Conservation (phyloP, 805 yeast species). For the Metschnikowia proteae region DNA sequence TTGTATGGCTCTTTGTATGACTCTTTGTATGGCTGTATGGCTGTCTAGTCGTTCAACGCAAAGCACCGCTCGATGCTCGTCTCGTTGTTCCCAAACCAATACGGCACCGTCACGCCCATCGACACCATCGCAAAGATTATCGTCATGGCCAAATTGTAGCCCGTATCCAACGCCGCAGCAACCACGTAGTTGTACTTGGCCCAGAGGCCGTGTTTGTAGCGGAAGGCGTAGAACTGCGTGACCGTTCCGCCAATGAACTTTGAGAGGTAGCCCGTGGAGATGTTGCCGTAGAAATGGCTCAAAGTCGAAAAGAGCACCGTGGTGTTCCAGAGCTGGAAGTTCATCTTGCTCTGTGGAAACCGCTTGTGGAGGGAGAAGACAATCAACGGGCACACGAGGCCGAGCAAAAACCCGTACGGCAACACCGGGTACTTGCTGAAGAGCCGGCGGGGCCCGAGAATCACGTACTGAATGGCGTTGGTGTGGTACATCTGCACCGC, state of each 20-base stretch:
- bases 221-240: conserved; percentile 44
- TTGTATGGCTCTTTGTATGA: too few species aligned
- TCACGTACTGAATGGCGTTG: conserved; percentile 50
- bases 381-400: conserved; percentile 35
- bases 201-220: conserved; percentile 39
- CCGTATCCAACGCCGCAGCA: conserved; percentile 52
- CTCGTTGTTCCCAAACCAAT: conserved; percentile 50
- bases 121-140: conserved; percentile 37
- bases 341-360: conserved; percentile 21
- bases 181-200: conserved; percentile 43
- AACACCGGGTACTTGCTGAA: conserved; percentile 41
- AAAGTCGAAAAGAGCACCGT: conserved; percentile 48
- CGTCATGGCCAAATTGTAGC: conserved; percentile 42
- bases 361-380: conserved; percentile 27
- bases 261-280: conserved; percentile 48
- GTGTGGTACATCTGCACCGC: conserved; percentile 38
- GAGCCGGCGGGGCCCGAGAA: conserved; percentile 45
- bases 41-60: conserved; percentile 22
- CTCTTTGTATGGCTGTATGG: too few species aligned
- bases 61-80: conserved; percentile 45
- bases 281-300: conserved; percentile 47
- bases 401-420: conserved; percentile 44
- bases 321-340: conserved; percentile 41
- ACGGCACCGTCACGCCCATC: conserved; percentile 28
- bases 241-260: conserved; percentile 46